Evolutionary conservation across 2,329 filamentous ascomycete species (phyloP).

Genomic region (Diaporthe velutina): DNA sequence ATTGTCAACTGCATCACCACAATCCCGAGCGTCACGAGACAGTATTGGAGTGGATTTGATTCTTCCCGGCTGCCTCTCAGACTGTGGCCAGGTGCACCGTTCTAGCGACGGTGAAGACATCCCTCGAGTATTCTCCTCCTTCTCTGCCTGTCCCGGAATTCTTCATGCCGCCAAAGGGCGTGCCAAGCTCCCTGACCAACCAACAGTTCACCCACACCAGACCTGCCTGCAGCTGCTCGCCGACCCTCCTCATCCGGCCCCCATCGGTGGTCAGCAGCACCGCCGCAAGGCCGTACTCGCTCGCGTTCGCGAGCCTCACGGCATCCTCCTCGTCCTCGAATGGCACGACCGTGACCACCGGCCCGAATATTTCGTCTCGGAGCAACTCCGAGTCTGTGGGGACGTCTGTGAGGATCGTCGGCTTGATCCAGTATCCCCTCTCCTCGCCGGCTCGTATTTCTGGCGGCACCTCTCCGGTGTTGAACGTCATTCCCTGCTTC

Average conservation of each 20-base stretch:
- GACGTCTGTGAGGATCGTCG: conserved; percentile 46
- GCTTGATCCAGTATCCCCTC: conserved; percentile 47
- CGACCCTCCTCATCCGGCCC: conserved; percentile 47
- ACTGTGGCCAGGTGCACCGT: conserved; percentile 45
- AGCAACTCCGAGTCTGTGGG: conserved; percentile 46
- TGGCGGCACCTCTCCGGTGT: conserved; percentile 42
- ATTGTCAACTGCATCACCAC: not conserved
- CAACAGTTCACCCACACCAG: conserved; percentile 52
- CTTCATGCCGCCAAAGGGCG: conserved; percentile 52
- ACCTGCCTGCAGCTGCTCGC: conserved; percentile 49
- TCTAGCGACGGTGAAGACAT: conserved; percentile 49
- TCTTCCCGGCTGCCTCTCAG: not conserved
- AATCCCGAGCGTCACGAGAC: not conserved
- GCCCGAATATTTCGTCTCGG: conserved; percentile 57
- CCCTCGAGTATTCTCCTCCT: conserved; percentile 49
- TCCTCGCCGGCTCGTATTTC: conserved; percentile 33
- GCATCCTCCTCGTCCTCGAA: conserved; percentile 49
- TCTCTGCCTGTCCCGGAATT: conserved; percentile 49
- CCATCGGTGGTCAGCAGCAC: conserved; percentile 49
- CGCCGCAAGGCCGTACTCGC: conserved; percentile 48
- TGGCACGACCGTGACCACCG: conserved; percentile 54
- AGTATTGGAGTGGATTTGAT: not conserved
- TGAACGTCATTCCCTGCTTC: conserved; percentile 44
- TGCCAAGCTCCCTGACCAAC: conserved; percentile 49
- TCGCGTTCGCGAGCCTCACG: conserved; percentile 46